Conservation (phyloP, 2,329 filamentous ascomycete species). For the Colletotrichum sp. region DNA sequence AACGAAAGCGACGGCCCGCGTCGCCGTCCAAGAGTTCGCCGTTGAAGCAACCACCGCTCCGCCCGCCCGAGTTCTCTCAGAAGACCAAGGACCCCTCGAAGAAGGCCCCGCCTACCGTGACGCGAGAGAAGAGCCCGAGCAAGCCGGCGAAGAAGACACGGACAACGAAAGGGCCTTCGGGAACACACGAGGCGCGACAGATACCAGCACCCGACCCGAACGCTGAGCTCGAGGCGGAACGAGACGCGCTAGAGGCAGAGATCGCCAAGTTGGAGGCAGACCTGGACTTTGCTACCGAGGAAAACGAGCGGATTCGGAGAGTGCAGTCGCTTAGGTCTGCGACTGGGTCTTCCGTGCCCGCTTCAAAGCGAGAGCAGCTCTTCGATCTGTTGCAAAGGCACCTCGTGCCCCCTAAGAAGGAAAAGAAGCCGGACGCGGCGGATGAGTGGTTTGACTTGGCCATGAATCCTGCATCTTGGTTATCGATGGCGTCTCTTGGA, state of each 20-base stretch:
- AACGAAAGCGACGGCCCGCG: conserved; percentile 44
- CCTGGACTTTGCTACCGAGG: conserved; percentile 58
- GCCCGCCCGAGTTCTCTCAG: conserved; percentile 23
- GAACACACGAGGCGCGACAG: conserved; percentile 43
- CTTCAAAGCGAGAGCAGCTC: conserved; percentile 40
- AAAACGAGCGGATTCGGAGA: conserved; percentile 58
- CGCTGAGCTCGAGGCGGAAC: conserved; percentile 53
- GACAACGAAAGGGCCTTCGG: not conserved
- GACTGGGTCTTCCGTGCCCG: conserved; percentile 27
- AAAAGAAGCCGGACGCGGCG: conserved; percentile 30
- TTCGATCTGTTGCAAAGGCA: conserved; percentile 45
- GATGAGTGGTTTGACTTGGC: conserved; percentile 52
- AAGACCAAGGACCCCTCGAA: conserved; percentile 13
- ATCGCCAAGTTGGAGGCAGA: conserved; percentile 62
- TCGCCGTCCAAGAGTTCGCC: conserved; percentile 50
- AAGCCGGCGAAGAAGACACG: not conserved
- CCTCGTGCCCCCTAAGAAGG: conserved; percentile 40
- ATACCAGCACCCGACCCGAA: conserved; percentile 46
- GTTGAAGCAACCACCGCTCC: conserved; percentile 47
- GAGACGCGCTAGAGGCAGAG: conserved; percentile 59
- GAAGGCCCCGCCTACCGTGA: conserved; percentile 13
- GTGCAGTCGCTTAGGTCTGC: conserved; percentile 41
- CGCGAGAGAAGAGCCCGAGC: not conserved
- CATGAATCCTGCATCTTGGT: conserved; percentile 53
- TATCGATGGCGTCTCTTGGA: conserved; percentile 52